Evolutionary conservation across 305 asterid genomes (phyloP).

Genomic region (Solanum hybrid): DNA sequence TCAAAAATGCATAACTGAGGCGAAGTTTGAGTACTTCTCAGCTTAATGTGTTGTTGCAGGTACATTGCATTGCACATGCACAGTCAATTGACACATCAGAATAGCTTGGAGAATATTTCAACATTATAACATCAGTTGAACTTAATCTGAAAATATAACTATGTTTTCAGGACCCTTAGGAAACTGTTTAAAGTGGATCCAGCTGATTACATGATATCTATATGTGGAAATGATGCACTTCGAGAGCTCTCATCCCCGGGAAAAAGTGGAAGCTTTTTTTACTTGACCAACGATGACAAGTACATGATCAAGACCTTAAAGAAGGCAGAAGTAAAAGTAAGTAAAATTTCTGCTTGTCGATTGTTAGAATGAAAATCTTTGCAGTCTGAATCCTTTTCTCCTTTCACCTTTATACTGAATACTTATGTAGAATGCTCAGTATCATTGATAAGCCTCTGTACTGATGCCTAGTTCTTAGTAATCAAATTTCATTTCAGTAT

Average conservation of each 20-base stretch:
- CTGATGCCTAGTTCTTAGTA: not conserved
- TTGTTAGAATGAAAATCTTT: not conserved
- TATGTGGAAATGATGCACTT: conserved; percentile 88
- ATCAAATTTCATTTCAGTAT: not conserved
- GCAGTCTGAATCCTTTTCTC: not conserved
- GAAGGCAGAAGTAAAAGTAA: conserved; percentile 90
- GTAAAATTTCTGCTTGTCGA: conserved; percentile 20
- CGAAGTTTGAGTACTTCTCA: not conserved
- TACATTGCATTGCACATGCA: not conserved
- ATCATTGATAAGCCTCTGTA: not conserved
- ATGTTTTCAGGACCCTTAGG: conserved; percentile 63
- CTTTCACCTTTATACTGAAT: not conserved
- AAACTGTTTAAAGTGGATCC: conserved; percentile 86
- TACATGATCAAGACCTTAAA: conserved; percentile 95
- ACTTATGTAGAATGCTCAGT: not conserved
- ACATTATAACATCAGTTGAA: not conserved
- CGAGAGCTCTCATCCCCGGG: conserved; percentile 98
- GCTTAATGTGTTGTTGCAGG: not conserved
- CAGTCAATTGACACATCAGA: not conserved
- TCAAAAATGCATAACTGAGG: not conserved
- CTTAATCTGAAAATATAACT: not conserved
- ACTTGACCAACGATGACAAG: conserved; percentile 81
- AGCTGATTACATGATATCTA: conserved; percentile 91
- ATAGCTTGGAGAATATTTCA: not conserved
- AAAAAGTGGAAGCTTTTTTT: conserved; percentile 92